Evolutionary conservation across 2,329 filamentous ascomycete species (phyloP), one percentile per base, ranked within the genome.

Genomic region (Penicillium sp.): DNA sequence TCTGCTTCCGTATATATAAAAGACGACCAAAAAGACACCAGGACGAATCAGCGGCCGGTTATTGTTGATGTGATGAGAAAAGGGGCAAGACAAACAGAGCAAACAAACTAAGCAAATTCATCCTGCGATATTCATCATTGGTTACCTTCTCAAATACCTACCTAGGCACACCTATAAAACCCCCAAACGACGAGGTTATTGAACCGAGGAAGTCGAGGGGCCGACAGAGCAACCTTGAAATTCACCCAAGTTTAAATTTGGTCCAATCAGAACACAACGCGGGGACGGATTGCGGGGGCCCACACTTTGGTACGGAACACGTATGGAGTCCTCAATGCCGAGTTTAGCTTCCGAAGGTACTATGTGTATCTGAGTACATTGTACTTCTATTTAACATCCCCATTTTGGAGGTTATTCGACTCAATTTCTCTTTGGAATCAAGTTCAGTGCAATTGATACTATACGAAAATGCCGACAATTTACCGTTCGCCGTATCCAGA

Each of bases 401-500:
- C 21, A 9, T 27, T n/a, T n/a, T 29, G 31, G 12, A 5, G 1
- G 1, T 6, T 13, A 31, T 31, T 31, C 6, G 12, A 13, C 10
- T 25, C 7, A 7, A 17, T 23, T 15, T n/a, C 1, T 9, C 3
- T 13, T 25, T 25, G 25, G 13, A 27, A 15, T 41, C 25, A 27
- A 33, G 15, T 29, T 33, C 31, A 15, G 12, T 33, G 2, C 10
- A 17, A 13, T 21, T 29, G 2, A 27, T 42, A 19, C 5, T 25
- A 21, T 23, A 13, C 9, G n/a, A 46, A 50, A 27, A 66, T 66
- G 63, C 33, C 63, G 23, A 57, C 55, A 27, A 51, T 64, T 19
- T 65, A 66, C 25, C 58, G 50, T 17, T 66, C 62, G 5, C 59
- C 50, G 17, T 65, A 57, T 25, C 61, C 59, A 23, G 59, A 65